Conservation (phyloP, 116 monocot species). For the Posidonia oceanica region DNA sequence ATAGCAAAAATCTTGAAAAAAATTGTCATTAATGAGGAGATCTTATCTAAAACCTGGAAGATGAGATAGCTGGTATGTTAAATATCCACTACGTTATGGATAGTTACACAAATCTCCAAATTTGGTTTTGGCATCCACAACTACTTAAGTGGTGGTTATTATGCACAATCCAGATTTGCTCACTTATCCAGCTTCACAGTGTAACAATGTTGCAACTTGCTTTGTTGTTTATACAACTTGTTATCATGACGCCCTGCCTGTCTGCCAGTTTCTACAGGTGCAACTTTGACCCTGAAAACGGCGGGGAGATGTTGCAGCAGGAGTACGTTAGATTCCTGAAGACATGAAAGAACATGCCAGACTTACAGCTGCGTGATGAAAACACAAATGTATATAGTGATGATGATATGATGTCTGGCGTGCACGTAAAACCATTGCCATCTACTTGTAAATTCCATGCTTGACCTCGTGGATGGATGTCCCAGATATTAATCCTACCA, state of each 20-base stretch:
- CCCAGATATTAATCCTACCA: not conserved
- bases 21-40: too few relatives aligned
- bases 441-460: not conserved
- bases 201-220: too few relatives aligned
- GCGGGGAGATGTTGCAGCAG: constrained; percentile 67
- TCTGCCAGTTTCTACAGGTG: constrained; percentile 68
- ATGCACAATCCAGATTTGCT: too few relatives aligned
- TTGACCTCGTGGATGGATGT: not conserved
- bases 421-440: not conserved
- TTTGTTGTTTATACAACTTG: too few relatives aligned
- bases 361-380: not conserved
- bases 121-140: too few relatives aligned
- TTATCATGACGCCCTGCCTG: not conserved
- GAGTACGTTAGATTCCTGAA: constrained; percentile 49
- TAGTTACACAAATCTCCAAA: too few relatives aligned
- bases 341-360: not conserved
- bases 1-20: too few relatives aligned
- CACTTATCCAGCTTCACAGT: too few relatives aligned
- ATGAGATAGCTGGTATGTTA: too few relatives aligned
- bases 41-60: too few relatives aligned
- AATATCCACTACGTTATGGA: too few relatives aligned
- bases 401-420: not conserved
- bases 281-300: constrained; percentile 56
- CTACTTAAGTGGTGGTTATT: too few relatives aligned
- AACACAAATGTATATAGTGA: not conserved